Base-by-base conservation (phyloP, 305 asterid species). In the Fraxinus ornus region DNA sequence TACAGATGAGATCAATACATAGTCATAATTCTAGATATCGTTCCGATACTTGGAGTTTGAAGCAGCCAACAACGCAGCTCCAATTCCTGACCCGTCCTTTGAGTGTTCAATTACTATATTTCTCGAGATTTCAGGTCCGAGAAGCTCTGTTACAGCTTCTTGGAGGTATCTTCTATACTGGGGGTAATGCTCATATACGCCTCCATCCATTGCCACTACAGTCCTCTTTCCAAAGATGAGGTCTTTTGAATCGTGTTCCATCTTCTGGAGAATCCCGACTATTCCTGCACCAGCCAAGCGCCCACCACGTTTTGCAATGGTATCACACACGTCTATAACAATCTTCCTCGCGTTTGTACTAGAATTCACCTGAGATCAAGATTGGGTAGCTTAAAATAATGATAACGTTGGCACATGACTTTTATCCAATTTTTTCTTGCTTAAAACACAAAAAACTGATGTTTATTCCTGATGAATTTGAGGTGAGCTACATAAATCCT, bases 121-220 rank as follows among this genome's bases (percentile, higher is more conserved):
- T 84, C 83, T 90, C 0, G 93, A 89, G 64, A 86, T 30, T 77
- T 90, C 92, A 0, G 80, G 47, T 71, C 98, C 95, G 3, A 92
- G 86, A 80, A 94, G 90, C 87, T 94, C 97, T 0, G 75, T 73
- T 35, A 92, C 93, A 4, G 92, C 94, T 72, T 91, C 95, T 82
- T 89, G 90, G 37, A 94, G 92, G 83, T 94, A 89, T 4, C 60
- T 84, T 82, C 91, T 88, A 85, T 92, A 92, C 57, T 92, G 95
- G 93, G 97, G 32, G 32, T 28, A 28, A 28, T 94, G 89, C 85
- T 92, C 98, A 21, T 94, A 94, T 80, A 94, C 81, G 3, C 97
- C 97, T 15, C 98, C 98, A 49, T 94, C 98, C 95, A 92, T 92
- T 0, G 98, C 98, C 89, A 94, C 98, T 21, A 90, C 97, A 33